phyloP scores from a whole-genome alignment of 2,329 filamentous ascomycete species.

The Diaporthe batatas region DNA sequence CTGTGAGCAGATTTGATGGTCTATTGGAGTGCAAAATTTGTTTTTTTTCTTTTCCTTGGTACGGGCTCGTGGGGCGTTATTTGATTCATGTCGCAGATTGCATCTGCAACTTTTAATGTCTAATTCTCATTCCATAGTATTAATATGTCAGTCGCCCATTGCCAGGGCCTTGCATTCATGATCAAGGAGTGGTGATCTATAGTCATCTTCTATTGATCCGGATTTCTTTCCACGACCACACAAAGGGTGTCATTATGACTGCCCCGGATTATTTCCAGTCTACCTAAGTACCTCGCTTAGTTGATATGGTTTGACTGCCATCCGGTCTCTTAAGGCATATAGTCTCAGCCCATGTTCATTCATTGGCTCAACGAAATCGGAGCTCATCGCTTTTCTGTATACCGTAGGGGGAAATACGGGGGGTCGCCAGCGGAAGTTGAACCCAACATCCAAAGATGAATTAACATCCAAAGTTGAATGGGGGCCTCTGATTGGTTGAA shows the following conservation, averaged over 20 bases:
- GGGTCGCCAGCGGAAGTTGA: too few relatives aligned
- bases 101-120: neutral
- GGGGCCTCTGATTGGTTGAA: too few relatives aligned
- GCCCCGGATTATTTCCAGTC: neutral
- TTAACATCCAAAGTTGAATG: too few relatives aligned
- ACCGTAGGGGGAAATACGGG: too few relatives aligned
- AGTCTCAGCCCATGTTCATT: too few relatives aligned
- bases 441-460: too few relatives aligned
- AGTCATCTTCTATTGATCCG: neutral
- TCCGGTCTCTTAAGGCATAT: neutral
- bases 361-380: neutral
- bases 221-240: neutral
- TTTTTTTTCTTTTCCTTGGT: neutral
- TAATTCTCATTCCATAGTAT: neutral
- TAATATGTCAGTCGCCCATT: neutral
- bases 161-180: neutral
- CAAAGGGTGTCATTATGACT: neutral
- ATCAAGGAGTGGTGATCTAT: neutral
- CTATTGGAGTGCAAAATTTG: too few relatives aligned
- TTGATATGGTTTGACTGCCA: neutral
- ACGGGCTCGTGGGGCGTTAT: neutral
- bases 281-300: neutral
- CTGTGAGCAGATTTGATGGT: neutral
- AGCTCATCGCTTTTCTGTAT: neutral
- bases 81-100: neutral